These are phyloP conservation scores for Termitomyces eurrhizus DNA, from an alignment of 768 basidiomycete species.

Conservation along the genomic window DNA sequence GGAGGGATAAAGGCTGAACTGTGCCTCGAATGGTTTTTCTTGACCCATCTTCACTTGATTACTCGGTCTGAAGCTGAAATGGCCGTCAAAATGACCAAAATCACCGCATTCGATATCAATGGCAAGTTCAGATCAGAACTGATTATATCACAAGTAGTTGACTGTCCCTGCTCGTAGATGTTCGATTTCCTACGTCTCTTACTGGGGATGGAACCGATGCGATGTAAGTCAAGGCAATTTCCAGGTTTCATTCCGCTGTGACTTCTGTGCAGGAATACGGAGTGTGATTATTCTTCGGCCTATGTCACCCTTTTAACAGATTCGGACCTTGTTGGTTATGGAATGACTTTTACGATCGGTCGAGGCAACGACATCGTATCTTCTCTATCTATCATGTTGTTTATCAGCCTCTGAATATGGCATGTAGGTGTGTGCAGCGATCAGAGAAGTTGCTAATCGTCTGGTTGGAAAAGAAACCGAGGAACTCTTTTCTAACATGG, in stretches of 20 bases:
- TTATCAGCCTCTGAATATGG: not conserved
- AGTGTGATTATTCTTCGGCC: conserved; percentile 94
- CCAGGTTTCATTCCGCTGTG: not conserved
- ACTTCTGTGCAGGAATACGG: conserved; percentile 68
- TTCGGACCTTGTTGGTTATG: conserved; percentile 78
- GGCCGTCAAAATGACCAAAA: conserved; percentile 31
- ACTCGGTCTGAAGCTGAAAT: not conserved
- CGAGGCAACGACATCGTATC: conserved; percentile 91
- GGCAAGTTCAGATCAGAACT: conserved; percentile 30
- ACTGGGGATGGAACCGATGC: conserved; percentile 93
- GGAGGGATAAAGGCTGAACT: not conserved
- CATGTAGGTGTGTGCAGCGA: conserved; percentile 72
- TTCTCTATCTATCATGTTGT: not conserved
- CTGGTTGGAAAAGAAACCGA: conserved; percentile 81
- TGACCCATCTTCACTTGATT: not conserved
- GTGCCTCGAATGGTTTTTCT: not conserved
- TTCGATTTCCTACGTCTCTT: conserved; percentile 89
- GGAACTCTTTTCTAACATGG: conserved; percentile 85
- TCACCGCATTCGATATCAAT: conserved; percentile 55
- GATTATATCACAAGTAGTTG: not conserved
- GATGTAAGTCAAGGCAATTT: conserved; percentile 49
- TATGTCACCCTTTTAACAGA: conserved; percentile 79
- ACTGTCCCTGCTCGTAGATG: conserved; percentile 45
- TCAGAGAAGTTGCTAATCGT: conserved; percentile 74
- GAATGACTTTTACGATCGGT: conserved; percentile 94